Evolutionary conservation across 2,329 filamentous ascomycete species (phyloP).

Genomic region (Fusarium sp.): DNA sequence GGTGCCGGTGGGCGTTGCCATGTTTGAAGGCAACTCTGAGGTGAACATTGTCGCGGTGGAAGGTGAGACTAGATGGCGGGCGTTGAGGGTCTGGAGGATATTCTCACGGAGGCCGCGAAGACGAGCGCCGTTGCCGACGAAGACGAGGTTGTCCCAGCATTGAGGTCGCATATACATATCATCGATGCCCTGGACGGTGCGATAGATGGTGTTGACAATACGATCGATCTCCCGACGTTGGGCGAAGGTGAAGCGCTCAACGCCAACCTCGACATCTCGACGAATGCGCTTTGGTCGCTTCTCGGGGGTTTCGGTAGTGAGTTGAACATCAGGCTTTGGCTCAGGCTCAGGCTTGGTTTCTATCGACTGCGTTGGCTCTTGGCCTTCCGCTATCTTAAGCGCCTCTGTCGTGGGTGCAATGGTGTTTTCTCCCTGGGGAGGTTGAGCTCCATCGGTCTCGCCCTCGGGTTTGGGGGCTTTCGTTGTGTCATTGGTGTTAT

Average conservation of each 20-base stretch:
- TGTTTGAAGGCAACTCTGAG: constrained; percentile 92
- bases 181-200: constrained; percentile 83
- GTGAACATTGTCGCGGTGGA: constrained; percentile 97
- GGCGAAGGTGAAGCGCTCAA: constrained; percentile 79
- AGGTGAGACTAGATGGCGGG: constrained; percentile 90
- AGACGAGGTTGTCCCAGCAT: constrained; percentile 92
- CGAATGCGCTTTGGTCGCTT: constrained; percentile 69
- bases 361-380: constrained; percentile 39
- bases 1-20: constrained; percentile 90
- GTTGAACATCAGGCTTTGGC: constrained; percentile 38
- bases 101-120: constrained; percentile 88
- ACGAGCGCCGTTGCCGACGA: constrained; percentile 87
- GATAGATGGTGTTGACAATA: constrained; percentile 86
- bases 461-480: constrained; percentile 31
- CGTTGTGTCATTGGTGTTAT: constrained; percentile 33
- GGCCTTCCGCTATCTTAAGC: constrained; percentile 45
- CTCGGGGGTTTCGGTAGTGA: constrained; percentile 54
- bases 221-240: constrained; percentile 81
- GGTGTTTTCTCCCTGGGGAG: constrained; percentile 20
- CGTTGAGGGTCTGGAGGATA: constrained; percentile 81
- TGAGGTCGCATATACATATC: constrained; percentile 86
- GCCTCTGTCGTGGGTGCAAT: constrained; percentile 36
- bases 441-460: constrained; percentile 32
- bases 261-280: constrained; percentile 80
- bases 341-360: constrained; percentile 41